Base-by-base conservation (phyloP, 2,329 filamentous ascomycete species). In the Mollisia scopiformis region DNA sequence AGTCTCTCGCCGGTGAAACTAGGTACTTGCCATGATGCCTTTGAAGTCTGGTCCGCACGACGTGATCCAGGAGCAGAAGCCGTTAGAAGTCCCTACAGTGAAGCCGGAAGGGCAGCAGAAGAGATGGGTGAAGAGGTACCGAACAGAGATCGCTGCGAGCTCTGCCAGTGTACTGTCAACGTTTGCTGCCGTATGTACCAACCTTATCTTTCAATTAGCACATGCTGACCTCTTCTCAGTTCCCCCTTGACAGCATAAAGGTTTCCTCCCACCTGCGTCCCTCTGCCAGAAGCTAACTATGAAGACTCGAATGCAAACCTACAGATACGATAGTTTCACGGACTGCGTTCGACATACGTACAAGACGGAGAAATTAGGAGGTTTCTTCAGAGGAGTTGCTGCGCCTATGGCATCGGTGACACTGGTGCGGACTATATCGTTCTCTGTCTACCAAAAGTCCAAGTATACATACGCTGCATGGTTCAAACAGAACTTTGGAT, bases 301-400 rank as follows among this genome's bases (percentile, higher is more conserved):
- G n/a, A 96, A 96, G 81, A 93, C 90, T 58, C 90, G 92, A 72
- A 92, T 95, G 87, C 92, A 96, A 79, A 91, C 90, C 67, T 94
- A 95, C 77, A 87, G 89, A 65, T 93, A 90, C 77, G 82, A 84
- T 67, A 91, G 84, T 67, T 92, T 91, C 75, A 76, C 84, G 72
- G 88, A 92, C 75, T 93, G 91, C 73, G 85, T 93, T 55, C 83
- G 82, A 63, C 84, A 90, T 68, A 94, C 91, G 10, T 95, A 95
- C 76, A 82, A 81, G 62, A 87, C 82, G 6, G 92, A 95, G 77
- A 88, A 89, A 33, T 75, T 88, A 39, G 80, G 83, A 52, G 90
- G 92, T 27, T 96, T 96, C 80, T 95, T 94, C 77, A 84, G 91
- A 75, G 92, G 90, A 70, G 90, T 93, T 53, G 86, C 86, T 66